phyloP scores from a whole-genome alignment of 73 alveolate genomes.

The Uronychia binucleata region DNA sequence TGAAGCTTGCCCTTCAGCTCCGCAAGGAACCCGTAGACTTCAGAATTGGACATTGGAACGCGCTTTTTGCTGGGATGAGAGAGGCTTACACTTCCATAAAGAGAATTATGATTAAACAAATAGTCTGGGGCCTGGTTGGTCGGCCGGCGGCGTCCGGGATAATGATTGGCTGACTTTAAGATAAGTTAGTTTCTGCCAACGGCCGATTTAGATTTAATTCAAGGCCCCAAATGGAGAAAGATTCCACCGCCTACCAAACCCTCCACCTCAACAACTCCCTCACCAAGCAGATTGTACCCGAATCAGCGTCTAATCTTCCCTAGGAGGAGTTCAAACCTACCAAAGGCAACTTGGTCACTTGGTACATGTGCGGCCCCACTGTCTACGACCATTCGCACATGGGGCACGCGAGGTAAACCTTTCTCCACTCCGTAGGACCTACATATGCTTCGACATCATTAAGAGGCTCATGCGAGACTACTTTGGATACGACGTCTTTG shows the following conservation, averaged over 20 bases:
- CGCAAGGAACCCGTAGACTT: neutral
- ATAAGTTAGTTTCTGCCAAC: neutral
- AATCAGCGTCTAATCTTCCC: constrained; percentile 18
- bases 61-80: neutral
- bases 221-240: neutral
- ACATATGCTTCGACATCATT: constrained; percentile 94
- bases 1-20: neutral
- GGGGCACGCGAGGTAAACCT: constrained; percentile 97
- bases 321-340: constrained; percentile 75
- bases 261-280: neutral
- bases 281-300: neutral
- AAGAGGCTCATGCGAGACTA: constrained; percentile 86
- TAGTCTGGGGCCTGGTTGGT: neutral
- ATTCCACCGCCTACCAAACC: neutral
- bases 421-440: constrained; percentile 70
- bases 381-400: constrained; percentile 98
- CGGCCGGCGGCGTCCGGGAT: neutral
- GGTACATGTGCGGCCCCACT: constrained; percentile 99
- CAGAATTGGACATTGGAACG: neutral
- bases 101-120: neutral
- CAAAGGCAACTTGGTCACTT: constrained; percentile 75
- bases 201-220: neutral
- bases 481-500: constrained; percentile 89
- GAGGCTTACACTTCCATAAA: neutral
- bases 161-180: neutral